Evolutionary conservation across 495 filamentous ascomycete genomes (phyloP), one percentile per base, ranked within the genome.

Genomic region (Achaetomiella virescens): DNA sequence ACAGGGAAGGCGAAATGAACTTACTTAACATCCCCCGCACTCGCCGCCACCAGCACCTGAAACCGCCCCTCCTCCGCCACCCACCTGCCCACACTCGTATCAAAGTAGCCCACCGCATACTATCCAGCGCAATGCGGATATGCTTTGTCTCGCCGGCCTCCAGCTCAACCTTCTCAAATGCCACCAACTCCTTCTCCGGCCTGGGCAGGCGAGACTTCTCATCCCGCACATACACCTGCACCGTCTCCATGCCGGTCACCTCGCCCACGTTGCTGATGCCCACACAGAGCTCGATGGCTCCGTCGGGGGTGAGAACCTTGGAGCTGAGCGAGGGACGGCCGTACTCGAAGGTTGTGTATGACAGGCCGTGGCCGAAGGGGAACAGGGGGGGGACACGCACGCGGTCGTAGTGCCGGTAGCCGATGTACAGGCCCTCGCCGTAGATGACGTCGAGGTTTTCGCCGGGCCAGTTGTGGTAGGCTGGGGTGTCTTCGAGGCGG

Each of bases 371-470:
- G 42, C 90, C 89, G 63, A 95, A 95, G 44, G 85, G 76, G 72
- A 93, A 93, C 0, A 86, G 77, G 0, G 88, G 84, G 1, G 73
- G 69, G 31, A 86, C 73, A 12, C 80, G 72, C n/a, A 78, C 67
- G 43, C 83, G 81, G 66, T 95, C 89, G 72, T 90, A 95, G 72
- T 87, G 87, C 2, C 87, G 76, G 67, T 95, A 95, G 2, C 89
- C 89, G 51, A 95, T 84, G 66, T 86, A 92, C 46, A 95, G 69
- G 42, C 88, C 89, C 65, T 95, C 90, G 52, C 88, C 89, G 67
- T 95, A 95, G 12, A 90, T 69, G 10, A 90, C 87, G 48, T 84
- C 79, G 37, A 81, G 75, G 61, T 88, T 85, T 69, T 93, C 89
- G 49, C 87, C 87, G 6, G 87, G 86, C 81, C 87, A 95, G 74